These are phyloP conservation scores for Rosa lucieae DNA, from an alignment of 306 rosid species.

Conservation along the genomic window DNA sequence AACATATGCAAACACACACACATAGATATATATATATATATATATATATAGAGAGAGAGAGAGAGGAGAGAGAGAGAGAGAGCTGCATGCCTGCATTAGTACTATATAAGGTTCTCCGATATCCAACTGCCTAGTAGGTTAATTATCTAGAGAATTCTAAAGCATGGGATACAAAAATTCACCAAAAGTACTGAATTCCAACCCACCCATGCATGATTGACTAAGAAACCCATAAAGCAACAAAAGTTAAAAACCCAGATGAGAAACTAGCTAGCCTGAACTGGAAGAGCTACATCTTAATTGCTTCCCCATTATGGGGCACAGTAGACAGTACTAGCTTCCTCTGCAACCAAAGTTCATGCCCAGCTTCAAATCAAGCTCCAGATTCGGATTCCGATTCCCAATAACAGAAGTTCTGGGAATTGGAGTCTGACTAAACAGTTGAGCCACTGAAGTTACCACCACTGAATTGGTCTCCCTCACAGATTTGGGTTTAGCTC, in stretches of 20 bases:
- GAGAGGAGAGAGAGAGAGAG: neutral
- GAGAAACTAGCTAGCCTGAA: neutral
- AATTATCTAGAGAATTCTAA: neutral
- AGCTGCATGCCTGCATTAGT: neutral
- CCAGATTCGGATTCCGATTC: conserved; percentile 18
- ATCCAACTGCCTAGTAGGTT: neutral
- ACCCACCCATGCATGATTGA: neutral
- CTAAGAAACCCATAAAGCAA: neutral
- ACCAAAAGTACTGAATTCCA: neutral
- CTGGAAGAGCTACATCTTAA: neutral
- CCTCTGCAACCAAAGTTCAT: conserved; percentile 16
- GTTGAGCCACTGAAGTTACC: conserved; percentile 60
- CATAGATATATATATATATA: neutral
- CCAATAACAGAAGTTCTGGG: neutral
- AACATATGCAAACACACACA: neutral
- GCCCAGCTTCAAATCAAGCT: conserved; percentile 52
- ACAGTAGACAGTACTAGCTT: neutral
- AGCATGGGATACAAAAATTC: neutral
- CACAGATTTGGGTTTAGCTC: neutral
- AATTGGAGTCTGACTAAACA: conserved; percentile 43
- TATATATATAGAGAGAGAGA: too few relatives aligned
- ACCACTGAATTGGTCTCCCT: conserved; percentile 40
- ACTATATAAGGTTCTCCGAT: neutral
- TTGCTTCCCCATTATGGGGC: neutral
- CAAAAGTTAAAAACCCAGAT: neutral